phyloP scores from a whole-genome alignment of 83 land plant species.

The Picea abies region DNA sequence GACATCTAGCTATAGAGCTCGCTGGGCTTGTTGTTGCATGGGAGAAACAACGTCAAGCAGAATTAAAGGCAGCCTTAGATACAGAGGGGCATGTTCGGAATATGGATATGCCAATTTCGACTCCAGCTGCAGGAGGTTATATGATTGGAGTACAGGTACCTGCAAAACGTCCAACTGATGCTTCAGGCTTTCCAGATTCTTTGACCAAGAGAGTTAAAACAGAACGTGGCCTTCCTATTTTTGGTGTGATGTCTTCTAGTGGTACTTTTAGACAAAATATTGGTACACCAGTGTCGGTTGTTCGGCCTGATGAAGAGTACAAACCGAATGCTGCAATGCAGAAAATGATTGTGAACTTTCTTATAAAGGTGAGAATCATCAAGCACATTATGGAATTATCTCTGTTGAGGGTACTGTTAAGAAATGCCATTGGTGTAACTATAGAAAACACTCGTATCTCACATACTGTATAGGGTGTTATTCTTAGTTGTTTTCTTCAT shows the following conservation, averaged over 20 bases:
- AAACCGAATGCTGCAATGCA: conserved; percentile 99
- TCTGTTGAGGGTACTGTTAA: too few species aligned
- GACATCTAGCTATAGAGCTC: conserved; percentile 98
- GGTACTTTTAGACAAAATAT: conserved; percentile 75
- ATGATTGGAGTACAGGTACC: conserved; percentile 14
- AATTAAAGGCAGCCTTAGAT: conserved; percentile 58
- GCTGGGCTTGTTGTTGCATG: conserved; percentile 97
- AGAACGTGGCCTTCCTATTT: conserved; percentile 78
- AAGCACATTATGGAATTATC: background rate
- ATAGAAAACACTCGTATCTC: too few species aligned
- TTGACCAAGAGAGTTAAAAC: conserved; percentile 78
- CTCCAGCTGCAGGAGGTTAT: conserved; percentile 30
- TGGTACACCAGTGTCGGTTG: conserved; percentile 87
- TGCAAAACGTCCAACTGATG: conserved; percentile 63
- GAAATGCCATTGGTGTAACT: too few species aligned
- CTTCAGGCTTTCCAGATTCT: conserved; percentile 70
- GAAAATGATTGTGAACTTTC: conserved; percentile 97
- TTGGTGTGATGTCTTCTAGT: conserved; percentile 90
- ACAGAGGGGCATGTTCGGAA: conserved; percentile 46
- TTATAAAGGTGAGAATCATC: conserved; percentile 71
- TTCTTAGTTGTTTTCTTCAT: background rate
- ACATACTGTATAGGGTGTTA: background rate
- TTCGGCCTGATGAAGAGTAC: conserved; percentile 94
- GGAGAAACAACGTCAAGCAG: conserved; percentile 95
- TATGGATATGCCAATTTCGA: conserved; percentile 31